Base-by-base conservation (phyloP, 192 early-diverging fungal species). In the Kickxella alabastrina region DNA sequence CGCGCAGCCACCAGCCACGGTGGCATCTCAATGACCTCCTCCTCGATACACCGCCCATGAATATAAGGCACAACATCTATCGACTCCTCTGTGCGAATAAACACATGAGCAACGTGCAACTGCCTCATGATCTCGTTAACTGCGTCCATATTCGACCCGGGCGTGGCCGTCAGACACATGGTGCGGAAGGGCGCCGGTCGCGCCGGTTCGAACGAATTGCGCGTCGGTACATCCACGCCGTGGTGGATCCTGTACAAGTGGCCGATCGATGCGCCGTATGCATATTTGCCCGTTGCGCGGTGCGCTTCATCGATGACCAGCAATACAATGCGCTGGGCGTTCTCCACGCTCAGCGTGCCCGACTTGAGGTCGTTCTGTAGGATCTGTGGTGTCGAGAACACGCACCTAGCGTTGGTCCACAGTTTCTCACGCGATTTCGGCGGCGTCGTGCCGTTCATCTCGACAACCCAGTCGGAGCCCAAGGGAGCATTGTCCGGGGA, bases 231-330 rank as follows among this genome's bases (percentile, higher is more conserved):
- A 19, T 55, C 50, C 10, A 27, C 34, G 1, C 62, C 62, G 41
- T 65, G 54, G 43, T 69, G 57, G 3, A 65, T 48, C 37, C 37
- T 43, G 37, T 79, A 55, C 19, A 97, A 54, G 10, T 62, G 60
- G 2, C 81, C 60, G 4, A 97, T 64, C 8, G 87, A 87, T 41
- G 87, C 82, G 15, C 82, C 77, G 49, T 92, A 95, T 0, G 94
- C 84, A 46, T 93, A 87, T 10, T 84, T 80, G 6, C 94, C 94
- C 1, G 83, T 87, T 5, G 92, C 90, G 8, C 86, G 70, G 62
- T 97, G 94, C 0, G 94, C 94, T 58, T 97, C 94, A 45, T 97
- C 94, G 6, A 95, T 72, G 7, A 97, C 91, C n/a, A 94, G 17
- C 32, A 79, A 78, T 0, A 71, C 62, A 32, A 96, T 75, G 9